These are phyloP conservation scores for Rubus parviflorus DNA, from an alignment of 306 rosid genomes.

Conservation along the genomic window DNA sequence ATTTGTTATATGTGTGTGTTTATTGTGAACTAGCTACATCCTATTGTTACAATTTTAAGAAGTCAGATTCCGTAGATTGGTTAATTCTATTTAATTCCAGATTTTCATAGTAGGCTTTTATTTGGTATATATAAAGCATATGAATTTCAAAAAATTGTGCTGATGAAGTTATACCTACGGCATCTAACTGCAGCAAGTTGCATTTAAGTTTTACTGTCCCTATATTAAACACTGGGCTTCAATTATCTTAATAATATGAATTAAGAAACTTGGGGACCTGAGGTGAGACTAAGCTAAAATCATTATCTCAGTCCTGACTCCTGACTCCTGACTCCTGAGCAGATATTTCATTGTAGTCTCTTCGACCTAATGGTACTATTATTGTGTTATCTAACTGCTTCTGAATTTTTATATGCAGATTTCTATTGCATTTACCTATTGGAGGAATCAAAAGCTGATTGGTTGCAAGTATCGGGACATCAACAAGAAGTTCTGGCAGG, in stretches of 20 bases:
- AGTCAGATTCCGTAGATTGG: not conserved
- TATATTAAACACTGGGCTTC: conserved; percentile 3
- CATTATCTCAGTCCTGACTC: not conserved
- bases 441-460: conserved; percentile 51
- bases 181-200: not conserved
- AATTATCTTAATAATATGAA: not conserved
- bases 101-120: not conserved
- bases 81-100: not conserved
- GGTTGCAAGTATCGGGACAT: conserved; percentile 94
- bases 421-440: conserved; percentile 78
- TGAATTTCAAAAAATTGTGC: not conserved
- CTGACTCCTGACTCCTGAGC: not conserved
- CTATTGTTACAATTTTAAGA: not conserved
- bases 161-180: not conserved
- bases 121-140: not conserved
- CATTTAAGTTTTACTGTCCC: not conserved
- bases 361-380: not conserved
- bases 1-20: not conserved
- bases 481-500: conserved; percentile 93
- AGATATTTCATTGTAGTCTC: not conserved
- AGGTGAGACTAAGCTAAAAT: not conserved
- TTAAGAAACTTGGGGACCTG: not conserved
- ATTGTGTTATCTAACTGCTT: conserved; percentile 33
- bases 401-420: conserved; percentile 42
- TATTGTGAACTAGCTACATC: not conserved